Evolutionary conservation across 257 asterid genomes (phyloP), one percentile per base, ranked within the genome.

Genomic region (Nicotiana benthamiana): DNA sequence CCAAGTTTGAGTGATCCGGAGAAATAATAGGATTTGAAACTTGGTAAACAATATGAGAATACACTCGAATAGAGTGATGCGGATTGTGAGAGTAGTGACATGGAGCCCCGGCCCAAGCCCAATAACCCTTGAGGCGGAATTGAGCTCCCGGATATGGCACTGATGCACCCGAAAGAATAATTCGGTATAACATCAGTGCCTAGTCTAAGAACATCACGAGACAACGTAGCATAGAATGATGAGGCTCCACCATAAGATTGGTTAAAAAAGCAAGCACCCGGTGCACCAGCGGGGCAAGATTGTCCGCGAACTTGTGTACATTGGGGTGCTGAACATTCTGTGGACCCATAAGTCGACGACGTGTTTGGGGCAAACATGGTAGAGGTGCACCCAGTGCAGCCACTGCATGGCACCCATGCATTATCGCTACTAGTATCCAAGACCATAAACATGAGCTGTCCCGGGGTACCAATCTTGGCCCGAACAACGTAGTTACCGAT

Each of bases 1-100:
- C 98, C 98, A 65, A 95, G 97, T 75, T 86, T 93, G 75, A 95
- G 98, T 0, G 97, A 94, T 17, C 98, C 97, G 0, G 98, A 95
- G 80, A 95, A 95, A 83, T 92, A 95, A 83, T 88, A 95, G 1
- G 95, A 91, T 75, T 83, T 89, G 90, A 93, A 95, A 79, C 98
- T 95, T 0, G 98, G 98, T 1, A 95, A 65, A 63, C 98, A 95
- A 43, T 92, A 95, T 0, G 98, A 95, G 83, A 95, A 95, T 22
- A 93, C 85, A 0, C 98, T 97, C 2, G 97, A 90, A 67, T 90
- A 93, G 27, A 87, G 85, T 5, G 94, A 75, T 52, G 92, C 90
- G 56, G 98, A 80, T 80, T 95, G 98, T 0, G 97, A 87, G 74
- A 90, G 87, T 79, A 95, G 70, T 6, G 98, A 93, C 91, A 92